A percentile compares a stretch with the other conserved stretches of the same genome.
These are phyloP conservation scores for Mycena kentingensis DNA, from an alignment of 768 basidiomycete genomes.

Conservation along the genomic window DNA sequence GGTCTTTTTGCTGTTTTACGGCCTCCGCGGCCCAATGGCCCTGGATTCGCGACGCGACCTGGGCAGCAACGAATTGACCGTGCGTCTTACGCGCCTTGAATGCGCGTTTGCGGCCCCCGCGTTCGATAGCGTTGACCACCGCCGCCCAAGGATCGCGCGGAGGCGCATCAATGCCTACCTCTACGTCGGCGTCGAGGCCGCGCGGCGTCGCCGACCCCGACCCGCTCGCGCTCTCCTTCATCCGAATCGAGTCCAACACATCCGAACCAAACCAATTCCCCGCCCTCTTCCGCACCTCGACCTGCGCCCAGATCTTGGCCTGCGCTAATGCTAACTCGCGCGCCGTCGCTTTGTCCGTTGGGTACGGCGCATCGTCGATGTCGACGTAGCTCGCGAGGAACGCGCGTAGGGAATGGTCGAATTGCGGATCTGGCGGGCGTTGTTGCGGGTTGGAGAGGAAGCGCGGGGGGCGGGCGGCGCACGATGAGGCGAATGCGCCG, in stretches of 20 bases:
- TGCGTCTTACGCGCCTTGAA: conserved; percentile 21
- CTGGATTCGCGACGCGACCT: conserved; percentile 69
- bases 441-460: conserved; percentile 67
- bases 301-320: conserved; percentile 44
- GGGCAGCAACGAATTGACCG: conserved; percentile 43
- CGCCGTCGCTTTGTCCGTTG: conserved; percentile 5
- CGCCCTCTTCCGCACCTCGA: conserved; percentile 19
- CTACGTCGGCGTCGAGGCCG: not conserved
- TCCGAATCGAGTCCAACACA: conserved; percentile 8
- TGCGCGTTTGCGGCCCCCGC: conserved; percentile 14
- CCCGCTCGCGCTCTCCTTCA: not conserved
- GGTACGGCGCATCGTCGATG: conserved; percentile 52
- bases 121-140: conserved; percentile 50
- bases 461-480: conserved; percentile 57
- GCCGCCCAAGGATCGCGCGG: conserved; percentile 60
- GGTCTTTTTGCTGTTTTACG: conserved; percentile 60
- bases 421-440: conserved; percentile 52
- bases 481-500: conserved; percentile 72
- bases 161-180: conserved; percentile 24
- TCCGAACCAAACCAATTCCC: conserved; percentile 21
- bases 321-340: conserved; percentile 46
- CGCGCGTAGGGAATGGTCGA: conserved; percentile 53
- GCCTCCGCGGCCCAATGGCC: conserved; percentile 75
- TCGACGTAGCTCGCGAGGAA: conserved; percentile 66
- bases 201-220: not conserved